Evolutionary conservation across 495 filamentous ascomycete genomes (phyloP).

Genomic region (Trichoderma orchidacearum): DNA sequence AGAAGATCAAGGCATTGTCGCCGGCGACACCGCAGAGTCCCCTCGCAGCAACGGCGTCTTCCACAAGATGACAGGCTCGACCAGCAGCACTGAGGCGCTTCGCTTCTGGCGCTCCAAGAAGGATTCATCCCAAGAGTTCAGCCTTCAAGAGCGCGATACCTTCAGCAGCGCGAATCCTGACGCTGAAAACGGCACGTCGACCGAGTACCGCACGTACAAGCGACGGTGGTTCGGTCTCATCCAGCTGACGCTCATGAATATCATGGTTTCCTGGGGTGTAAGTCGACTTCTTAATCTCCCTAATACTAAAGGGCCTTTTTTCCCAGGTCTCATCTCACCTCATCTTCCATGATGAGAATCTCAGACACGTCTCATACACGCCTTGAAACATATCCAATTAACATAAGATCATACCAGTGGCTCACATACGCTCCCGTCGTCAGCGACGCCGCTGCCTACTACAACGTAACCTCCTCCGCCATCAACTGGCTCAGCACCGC

Average conservation of each 20-base stretch:
- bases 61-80: not conserved
- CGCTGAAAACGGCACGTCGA: conserved; percentile 6
- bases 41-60: not conserved
- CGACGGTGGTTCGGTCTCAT: conserved; percentile 78
- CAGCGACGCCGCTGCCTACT: conserved; percentile 61
- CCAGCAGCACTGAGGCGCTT: not conserved
- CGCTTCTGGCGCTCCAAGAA: not conserved
- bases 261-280: conserved; percentile 92
- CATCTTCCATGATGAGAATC: not conserved
- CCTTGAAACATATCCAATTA: too few species aligned
- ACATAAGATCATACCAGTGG: conserved; percentile 49
- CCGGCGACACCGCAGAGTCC: not conserved
- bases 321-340: not conserved
- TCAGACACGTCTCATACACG: not conserved
- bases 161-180: not conserved
- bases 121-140: not conserved
- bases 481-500: conserved; percentile 89
- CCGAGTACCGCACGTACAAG: conserved; percentile 69
- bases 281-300: too few species aligned
- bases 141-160: not conserved
- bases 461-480: conserved; percentile 53
- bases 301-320: not conserved
- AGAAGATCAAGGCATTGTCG: not conserved
- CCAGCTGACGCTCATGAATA: conserved; percentile 77
- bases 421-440: conserved; percentile 84